Conservation (phyloP, 768 basidiomycete species). For the Phylloporus sp. region DNA sequence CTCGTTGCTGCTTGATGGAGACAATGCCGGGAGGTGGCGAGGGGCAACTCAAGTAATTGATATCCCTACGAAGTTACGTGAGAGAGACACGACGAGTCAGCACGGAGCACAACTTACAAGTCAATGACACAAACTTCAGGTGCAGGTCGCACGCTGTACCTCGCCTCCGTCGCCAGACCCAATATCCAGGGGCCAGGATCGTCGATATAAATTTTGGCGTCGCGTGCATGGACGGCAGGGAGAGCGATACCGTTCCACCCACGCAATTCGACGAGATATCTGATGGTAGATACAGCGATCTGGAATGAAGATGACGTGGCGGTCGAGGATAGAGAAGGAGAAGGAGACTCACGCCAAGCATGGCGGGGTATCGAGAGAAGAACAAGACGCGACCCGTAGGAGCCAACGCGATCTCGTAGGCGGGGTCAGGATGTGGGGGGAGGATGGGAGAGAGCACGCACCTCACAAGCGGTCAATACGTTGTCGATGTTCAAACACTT, state of each 20-base stretch:
- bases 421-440: neutral
- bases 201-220: conserved; percentile 89
- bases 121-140: conserved; percentile 87
- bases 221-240: conserved; percentile 78
- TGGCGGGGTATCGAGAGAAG: conserved; percentile 82
- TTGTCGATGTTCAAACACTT: conserved; percentile 90
- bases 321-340: neutral
- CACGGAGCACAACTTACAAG: conserved; percentile 47
- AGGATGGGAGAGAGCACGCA: conserved; percentile 22
- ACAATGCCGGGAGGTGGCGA: conserved; percentile 72
- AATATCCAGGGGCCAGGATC: conserved; percentile 98
- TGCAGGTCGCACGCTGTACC: conserved; percentile 68
- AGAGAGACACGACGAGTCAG: conserved; percentile 3
- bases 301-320: conserved; percentile 23
- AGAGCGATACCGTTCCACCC: conserved; percentile 91
- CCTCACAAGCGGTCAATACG: conserved; percentile 89
- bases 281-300: conserved; percentile 87
- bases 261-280: conserved; percentile 86
- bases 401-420: conserved; percentile 67
- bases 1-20: conserved; percentile 73
- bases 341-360: conserved; percentile 65
- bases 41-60: conserved; percentile 79
- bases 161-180: conserved; percentile 80
- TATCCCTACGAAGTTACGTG: conserved; percentile 48
- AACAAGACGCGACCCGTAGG: conserved; percentile 86